Evolutionary conservation across 192 early-diverging fungal genomes (phyloP).

Genomic region (Podila verticillata): DNA sequence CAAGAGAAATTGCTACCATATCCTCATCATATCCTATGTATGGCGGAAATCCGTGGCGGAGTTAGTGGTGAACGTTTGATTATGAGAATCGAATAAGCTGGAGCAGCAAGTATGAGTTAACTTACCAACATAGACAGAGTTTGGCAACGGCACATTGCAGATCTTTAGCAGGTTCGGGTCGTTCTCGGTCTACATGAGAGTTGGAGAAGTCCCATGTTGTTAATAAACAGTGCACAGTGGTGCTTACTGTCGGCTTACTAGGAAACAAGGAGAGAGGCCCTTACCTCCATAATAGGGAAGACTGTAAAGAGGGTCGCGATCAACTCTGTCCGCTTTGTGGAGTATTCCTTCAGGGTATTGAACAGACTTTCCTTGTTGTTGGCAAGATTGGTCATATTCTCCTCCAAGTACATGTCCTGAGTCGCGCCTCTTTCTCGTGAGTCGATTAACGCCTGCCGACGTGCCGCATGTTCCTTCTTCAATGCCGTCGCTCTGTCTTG

Average conservation of each 20-base stretch:
- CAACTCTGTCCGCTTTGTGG: constrained; percentile 57
- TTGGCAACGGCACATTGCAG: constrained; percentile 63
- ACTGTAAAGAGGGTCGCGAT: constrained; percentile 68
- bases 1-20: constrained; percentile 71
- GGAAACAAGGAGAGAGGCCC: not conserved
- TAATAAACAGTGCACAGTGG: constrained; percentile 1
- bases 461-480: constrained; percentile 41
- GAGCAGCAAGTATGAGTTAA: not conserved
- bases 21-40: constrained; percentile 65
- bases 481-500: constrained; percentile 32
- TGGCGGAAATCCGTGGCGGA: not conserved
- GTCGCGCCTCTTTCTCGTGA: constrained; percentile 45
- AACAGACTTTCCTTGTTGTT: constrained; percentile 55
- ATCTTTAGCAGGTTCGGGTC: constrained; percentile 58
- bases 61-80: not conserved
- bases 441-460: constrained; percentile 48
- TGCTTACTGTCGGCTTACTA: not conserved
- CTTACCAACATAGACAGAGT: constrained; percentile 60
- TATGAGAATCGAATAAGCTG: not conserved
- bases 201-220: not conserved
- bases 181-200: constrained; percentile 45
- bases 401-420: constrained; percentile 58
- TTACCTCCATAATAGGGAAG: constrained; percentile 67
- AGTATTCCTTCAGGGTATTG: constrained; percentile 40
- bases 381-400: constrained; percentile 52